Percentiles rank a stretch among this genome's conserved stretches.
Conservation (phyloP, 2,329 filamentous ascomycete genomes). For the Pseudogymnoascus sp. region DNA sequence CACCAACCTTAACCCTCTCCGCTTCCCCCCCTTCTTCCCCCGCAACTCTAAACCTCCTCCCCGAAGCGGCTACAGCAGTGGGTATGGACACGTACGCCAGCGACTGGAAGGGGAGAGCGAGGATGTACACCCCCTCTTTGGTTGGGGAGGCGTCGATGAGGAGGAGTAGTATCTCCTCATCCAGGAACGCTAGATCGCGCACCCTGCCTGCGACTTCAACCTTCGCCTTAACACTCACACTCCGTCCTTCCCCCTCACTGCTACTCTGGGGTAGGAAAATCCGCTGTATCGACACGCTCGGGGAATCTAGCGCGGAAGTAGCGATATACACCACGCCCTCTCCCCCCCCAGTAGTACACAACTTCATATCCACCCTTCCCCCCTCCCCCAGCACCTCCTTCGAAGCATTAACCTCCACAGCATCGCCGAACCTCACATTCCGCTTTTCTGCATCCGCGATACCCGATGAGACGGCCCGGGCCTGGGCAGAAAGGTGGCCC, state of each 20-base stretch:
- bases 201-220: not conserved
- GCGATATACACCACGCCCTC: not conserved
- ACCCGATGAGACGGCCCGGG: slow-evolving; percentile 53
- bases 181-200: not conserved
- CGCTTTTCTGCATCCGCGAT: slow-evolving; percentile 62
- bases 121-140: not conserved
- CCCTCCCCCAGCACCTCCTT: slow-evolving; percentile 10
- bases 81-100: not conserved
- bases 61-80: not conserved
- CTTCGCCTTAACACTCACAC: not conserved
- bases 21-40: not conserved
- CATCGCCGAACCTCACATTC: slow-evolving; percentile 57
- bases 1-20: not conserved
- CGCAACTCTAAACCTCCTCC: not conserved
- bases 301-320: rapidly evolving
- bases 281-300: not conserved
- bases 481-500: slow-evolving; percentile 47
- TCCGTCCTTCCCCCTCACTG: too few relatives aligned
- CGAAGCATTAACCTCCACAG: slow-evolving; percentile 22
- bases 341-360: slow-evolving; percentile 11
- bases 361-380: slow-evolving; percentile 21
- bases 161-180: not conserved
- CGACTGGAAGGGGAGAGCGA: not conserved
- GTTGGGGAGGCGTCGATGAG: not conserved
- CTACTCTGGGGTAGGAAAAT: not conserved